Base-by-base conservation (phyloP, 2,329 filamentous ascomycete species). In the Colletotrichum acutatum region DNA sequence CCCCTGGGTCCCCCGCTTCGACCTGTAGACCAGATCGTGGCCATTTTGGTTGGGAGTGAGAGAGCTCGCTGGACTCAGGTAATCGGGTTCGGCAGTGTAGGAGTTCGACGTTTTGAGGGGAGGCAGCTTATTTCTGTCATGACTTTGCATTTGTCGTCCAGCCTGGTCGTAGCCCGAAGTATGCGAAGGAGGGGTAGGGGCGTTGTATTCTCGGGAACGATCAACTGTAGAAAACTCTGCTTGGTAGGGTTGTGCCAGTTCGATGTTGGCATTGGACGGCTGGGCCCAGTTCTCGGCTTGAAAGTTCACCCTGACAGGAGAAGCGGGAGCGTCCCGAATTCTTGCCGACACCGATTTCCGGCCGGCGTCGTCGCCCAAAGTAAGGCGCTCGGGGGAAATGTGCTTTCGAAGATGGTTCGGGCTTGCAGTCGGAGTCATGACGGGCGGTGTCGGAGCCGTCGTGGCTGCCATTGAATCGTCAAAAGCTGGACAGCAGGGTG, bases 281-380 rank as follows among this genome's bases (percentile, higher is more conserved):
- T 84, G 84, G 24, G 83, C 83, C 86, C 86, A 90, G 78, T 87
- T 84, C 54, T 88, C 87, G 28, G 84, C 81, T 62, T 87, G 86
- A 68, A 88, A 86, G 77, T 88, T 89, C 66, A 90, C 84, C 70
- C 83, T 85, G 68, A 90, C 88, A 22, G 90, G 89, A 53, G 90
- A 91, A 32, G 86, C 83, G 34, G 89, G 89, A 19, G 85, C 84
- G 63, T 87, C 85, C 74, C 86, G 85, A 72, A 90, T 82, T 72
- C 84, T 83, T 28, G 87, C 83, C 24, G 84, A 84, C 63, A 83
- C 83, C 52, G 78, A 64, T 62, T 82, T 81, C 32, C 79, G 78
- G 60, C 80, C 80, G 49, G 68, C 74, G 74, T 81, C 80, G 67
- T 80, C 79, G 74, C 79, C 78, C 60, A 74, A 53, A 22, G 49